phyloP scores from a whole-genome alignment of 805 yeast species.

The Lachancea dasiensis region DNA sequence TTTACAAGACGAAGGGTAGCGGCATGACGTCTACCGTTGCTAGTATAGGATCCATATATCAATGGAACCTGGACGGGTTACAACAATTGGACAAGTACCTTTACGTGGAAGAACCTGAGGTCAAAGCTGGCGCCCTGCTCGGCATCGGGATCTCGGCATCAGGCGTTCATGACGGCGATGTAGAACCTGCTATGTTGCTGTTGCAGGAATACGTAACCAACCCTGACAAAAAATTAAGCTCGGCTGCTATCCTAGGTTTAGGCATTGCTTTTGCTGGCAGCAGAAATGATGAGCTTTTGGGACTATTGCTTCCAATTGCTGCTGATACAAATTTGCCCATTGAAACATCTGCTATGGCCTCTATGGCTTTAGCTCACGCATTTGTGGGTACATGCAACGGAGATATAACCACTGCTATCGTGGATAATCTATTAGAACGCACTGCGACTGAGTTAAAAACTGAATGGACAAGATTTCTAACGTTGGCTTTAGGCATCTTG shows the following conservation, averaged over 20 bases:
- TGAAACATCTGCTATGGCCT: conserved; percentile 80
- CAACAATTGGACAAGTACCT: conserved; percentile 84
- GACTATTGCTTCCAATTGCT: conserved; percentile 72
- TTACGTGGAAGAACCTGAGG: conserved; percentile 77
- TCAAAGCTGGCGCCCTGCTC: conserved; percentile 92
- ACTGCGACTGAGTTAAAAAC: conserved; percentile 68
- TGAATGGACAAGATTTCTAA: conserved; percentile 85
- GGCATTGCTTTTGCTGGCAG: conserved; percentile 96
- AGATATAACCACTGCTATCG: conserved; percentile 84
- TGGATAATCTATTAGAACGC: conserved; percentile 86
- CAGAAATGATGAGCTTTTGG: conserved; percentile 74
- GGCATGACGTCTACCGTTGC: conserved; percentile 94
- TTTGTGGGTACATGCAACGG: conserved; percentile 96
- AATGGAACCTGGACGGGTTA: conserved; percentile 92
- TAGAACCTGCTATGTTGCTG: conserved; percentile 84
- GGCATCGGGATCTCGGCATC: conserved; percentile 92
- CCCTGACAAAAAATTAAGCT: conserved; percentile 54
- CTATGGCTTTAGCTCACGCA: conserved; percentile 87
- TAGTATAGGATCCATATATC: conserved; percentile 78
- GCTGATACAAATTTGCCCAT: conserved; percentile 68
- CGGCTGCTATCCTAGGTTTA: conserved; percentile 83
- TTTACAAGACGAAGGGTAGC: conserved; percentile 82
- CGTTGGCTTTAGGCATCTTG: conserved; percentile 84
- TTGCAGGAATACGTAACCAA: conserved; percentile 77
- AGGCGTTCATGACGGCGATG: conserved; percentile 86